Evolutionary conservation across 2,329 filamentous ascomycete species (phyloP), one percentile per base, ranked within the genome.

Genomic region (Sclerotiophoma versabilis): DNA sequence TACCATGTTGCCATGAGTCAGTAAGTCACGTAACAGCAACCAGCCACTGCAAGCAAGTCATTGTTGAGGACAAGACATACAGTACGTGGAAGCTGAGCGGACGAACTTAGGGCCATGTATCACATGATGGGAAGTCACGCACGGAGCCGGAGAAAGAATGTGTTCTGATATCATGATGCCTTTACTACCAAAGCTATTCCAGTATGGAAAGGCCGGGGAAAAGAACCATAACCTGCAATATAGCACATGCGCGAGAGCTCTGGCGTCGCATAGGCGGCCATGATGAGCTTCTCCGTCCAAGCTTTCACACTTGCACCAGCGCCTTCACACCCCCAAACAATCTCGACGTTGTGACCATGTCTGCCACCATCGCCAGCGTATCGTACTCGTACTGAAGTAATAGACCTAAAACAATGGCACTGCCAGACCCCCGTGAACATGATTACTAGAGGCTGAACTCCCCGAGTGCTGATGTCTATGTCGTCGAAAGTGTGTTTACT

Each of bases 401-500:
- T 50, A 55, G 54, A 59, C 37, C 54, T 59, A 59, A 69, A 52
- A 62, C 54, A 65, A 60, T 61, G 38, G 49, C 51, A 54, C 53
- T 29, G 44, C 53, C 55, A 54, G 57, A 46, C 60, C 63, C 60
- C 59, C 62, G 36, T 58, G 42, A 63, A 57, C 51, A 61, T 59
- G 61, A 70, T 72, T 71, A 74, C 53, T 56, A 59, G 64, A 64
- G 60, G 57, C 54, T 42, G 54, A 61, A 59, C 63, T 62, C 59
- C 65, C 57, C 62, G 58, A 50, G 60, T 68, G 63, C 69, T 64
- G 58, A 66, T 68, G 65, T 73, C 69, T 70, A 70, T 54, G 61
- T 66, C 62, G 62, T 64, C 54, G 54, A 64, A 51, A 56, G 57
- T 54, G 49, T 62, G 62, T 63, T 64, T 71, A 57, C 55, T 54